Evolutionary conservation across 768 basidiomycete species (phyloP).

Genomic region (Tylopilus subfusipes): DNA sequence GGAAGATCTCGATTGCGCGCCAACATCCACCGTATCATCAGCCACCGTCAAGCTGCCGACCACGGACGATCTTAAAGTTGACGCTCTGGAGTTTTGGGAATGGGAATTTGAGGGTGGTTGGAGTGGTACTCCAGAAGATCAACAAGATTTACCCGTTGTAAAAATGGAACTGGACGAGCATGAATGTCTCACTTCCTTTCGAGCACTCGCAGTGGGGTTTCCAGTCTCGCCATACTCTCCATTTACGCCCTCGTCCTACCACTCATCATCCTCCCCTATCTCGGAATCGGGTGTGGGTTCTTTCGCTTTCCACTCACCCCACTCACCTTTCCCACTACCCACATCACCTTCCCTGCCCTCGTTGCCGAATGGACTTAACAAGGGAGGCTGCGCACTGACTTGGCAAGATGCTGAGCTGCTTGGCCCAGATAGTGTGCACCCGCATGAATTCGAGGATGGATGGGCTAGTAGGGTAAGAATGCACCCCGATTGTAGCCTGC

Average conservation of each 20-base stretch:
- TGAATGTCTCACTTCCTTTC: constrained; percentile 21
- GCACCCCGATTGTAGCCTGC: constrained; percentile 9
- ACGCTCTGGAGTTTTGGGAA: constrained; percentile 39
- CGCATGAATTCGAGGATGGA: constrained; percentile 40
- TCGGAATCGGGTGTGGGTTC: constrained; percentile 19
- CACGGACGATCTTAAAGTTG: constrained; percentile 41
- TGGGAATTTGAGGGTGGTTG: constrained; percentile 34
- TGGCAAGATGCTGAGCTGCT: constrained; percentile 46
- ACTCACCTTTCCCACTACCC: constrained; percentile 13
- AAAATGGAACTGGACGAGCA: constrained; percentile 44
- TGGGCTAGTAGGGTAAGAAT: constrained; percentile 25
- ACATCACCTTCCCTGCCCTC: constrained; percentile 9
- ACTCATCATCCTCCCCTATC: constrained; percentile 17
- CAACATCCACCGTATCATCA: constrained; percentile 25
- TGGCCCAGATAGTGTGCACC: constrained; percentile 43
- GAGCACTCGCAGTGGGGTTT: constrained; percentile 2
- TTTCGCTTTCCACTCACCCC: constrained; percentile 11
- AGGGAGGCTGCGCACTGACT: constrained; percentile 25
- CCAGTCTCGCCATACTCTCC: constrained; percentile 22
- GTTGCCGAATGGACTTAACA: constrained; percentile 4
- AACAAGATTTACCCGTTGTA: constrained; percentile 24
- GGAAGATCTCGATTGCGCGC: constrained; percentile 54
- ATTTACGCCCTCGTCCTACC: constrained; percentile 13
- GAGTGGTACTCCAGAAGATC: constrained; percentile 14
- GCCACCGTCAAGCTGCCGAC: constrained; percentile 28